Percentiles rank a stretch among this genome's conserved stretches.
These are phyloP conservation scores for Hortaea sp. DNA, from an alignment of 2,329 filamentous ascomycete genomes.

Conservation along the genomic window DNA sequence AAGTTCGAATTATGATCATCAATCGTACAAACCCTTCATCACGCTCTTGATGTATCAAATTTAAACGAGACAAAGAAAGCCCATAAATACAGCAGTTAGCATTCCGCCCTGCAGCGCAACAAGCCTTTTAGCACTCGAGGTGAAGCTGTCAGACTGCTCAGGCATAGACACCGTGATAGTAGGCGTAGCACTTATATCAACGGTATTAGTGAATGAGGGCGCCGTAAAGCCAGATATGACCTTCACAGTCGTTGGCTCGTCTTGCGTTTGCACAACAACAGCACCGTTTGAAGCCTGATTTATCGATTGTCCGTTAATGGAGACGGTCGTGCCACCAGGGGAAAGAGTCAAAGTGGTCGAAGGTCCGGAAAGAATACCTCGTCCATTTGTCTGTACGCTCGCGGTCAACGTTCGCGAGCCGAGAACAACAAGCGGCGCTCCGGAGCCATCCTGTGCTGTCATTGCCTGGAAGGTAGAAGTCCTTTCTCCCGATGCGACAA, in stretches of 20 bases:
- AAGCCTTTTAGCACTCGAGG: no score
- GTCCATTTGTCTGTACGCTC: neutral
- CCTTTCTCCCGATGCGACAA: neutral
- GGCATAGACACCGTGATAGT: no score
- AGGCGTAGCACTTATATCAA: no score
- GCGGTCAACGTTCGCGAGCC: neutral
- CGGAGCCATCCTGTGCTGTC: neutral
- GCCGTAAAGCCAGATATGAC: neutral
- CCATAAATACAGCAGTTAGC: no score
- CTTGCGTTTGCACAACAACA: neutral
- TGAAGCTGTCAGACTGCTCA: no score
- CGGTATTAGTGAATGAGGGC: no score
- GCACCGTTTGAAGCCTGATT: neutral
- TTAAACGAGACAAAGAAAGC: no score
- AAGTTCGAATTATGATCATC: no score
- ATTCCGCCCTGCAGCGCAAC: no score
- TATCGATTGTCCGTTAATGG: neutral
- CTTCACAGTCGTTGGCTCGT: neutral
- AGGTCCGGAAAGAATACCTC: neutral
- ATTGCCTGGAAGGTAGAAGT: neutral
- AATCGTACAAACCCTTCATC: no score
- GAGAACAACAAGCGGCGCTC: no score
- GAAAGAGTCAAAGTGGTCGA: neutral
- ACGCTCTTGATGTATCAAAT: no score
- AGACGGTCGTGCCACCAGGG: neutral